A percentile compares a stretch with the other conserved stretches of the same genome.
Evolutionary conservation across 129 eudicot genomes (phyloP).

Genomic region (Tagetes patula): DNA sequence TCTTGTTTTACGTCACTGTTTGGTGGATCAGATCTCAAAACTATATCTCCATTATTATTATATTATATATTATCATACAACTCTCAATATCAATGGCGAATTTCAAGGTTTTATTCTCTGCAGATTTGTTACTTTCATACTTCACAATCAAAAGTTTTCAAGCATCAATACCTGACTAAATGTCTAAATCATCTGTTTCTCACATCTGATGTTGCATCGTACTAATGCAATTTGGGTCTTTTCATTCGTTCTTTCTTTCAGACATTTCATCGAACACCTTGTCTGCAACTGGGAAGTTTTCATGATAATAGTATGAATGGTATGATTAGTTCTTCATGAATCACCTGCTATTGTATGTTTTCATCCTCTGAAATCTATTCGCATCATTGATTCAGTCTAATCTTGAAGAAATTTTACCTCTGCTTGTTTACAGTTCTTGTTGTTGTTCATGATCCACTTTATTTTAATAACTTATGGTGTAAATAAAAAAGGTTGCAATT

Average conservation of each 20-base stretch:
- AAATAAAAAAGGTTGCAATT: neutral
- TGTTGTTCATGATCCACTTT: conserved; percentile 20
- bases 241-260: conserved; percentile 13
- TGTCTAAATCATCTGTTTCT: conserved; percentile 21
- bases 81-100: conserved; percentile 45
- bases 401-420: conserved; percentile 12
- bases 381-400: neutral
- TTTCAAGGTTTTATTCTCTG: conserved; percentile 64
- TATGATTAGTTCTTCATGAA: conserved; percentile 14
- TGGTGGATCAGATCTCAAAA: conserved; percentile 53
- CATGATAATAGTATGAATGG: conserved; percentile 11
- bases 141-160: conserved; percentile 16
- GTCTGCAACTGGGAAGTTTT: conserved; percentile 17
- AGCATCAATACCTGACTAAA: conserved; percentile 28
- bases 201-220: conserved; percentile 18
- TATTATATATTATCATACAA: conserved; percentile 34
- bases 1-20: conserved; percentile 33
- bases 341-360: neutral
- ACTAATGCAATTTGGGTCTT: conserved; percentile 25
- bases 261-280: conserved; percentile 21
- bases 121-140: conserved; percentile 31
- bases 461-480: neutral
- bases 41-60: conserved; percentile 21
- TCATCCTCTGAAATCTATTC: neutral
- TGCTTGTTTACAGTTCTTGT: neutral